Base-by-base conservation (phyloP, 805 yeast genomes). In the Ogataea nonfermentans region DNA sequence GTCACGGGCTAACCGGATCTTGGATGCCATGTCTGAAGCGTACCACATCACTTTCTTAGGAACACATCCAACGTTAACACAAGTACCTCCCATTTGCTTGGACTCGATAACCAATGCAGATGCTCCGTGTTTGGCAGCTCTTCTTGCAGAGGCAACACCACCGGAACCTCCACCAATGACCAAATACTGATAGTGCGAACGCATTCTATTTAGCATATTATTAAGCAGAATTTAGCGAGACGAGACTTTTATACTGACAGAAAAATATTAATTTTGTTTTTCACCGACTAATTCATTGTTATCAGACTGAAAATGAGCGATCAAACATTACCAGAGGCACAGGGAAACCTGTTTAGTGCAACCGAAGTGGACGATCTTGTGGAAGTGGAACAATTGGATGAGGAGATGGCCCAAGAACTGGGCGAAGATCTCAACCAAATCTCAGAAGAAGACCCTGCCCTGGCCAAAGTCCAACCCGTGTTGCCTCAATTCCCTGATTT, bases 101-200 rank as follows among this genome's bases (percentile, higher is more conserved):
- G 86, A 78, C 65, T 93, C 99, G 38, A 93, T 73, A 14, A 93
- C 58, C 37, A 90, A 69, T 1, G 93, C 82, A 52, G 88, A 87
- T 17, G 95, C 95, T 17, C 99, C 99, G 53, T 90, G 79, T 23
- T 79, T 74, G 25, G 98, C 96, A 9, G 99, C 98, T 55, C 98
- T 79, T 65, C 99, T 81, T 11, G 97, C 95, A 14, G 95, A 81
- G n/a, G 99, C 96, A 31, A 93, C 97, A 52, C 99, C 99, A 32
- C 98, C 99, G 25, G 96, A 88, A 10, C 99, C 99, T 43, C 99
- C 99, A 37, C 99, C 99, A 51, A 93, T 93, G 43, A 93, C 99
- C 36, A 93, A 70, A 61, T 86, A 91, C 57, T 93, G 89, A 72
- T 80, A 93, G 61, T 87, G 91, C 35, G 67, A 59, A 35, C 59